These are phyloP conservation scores for Aspergillus affinis DNA, from an alignment of 495 filamentous ascomycete genomes.

Conservation along the genomic window DNA sequence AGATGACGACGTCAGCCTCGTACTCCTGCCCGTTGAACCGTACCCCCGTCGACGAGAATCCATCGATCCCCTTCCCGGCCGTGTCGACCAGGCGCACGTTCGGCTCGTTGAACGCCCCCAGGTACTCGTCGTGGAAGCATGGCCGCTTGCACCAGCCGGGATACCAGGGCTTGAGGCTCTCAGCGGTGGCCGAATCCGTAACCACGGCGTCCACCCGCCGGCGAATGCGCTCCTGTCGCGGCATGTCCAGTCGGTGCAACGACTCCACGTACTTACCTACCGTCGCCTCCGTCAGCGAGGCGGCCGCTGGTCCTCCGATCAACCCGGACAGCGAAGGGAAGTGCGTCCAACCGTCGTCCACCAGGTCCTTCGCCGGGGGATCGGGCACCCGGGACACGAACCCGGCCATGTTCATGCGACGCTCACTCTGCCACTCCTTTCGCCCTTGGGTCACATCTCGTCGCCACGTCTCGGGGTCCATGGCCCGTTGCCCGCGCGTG, in stretches of 20 bases:
- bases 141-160: conserved; percentile 32
- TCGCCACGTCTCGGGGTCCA: conserved; percentile 46
- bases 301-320: background rate
- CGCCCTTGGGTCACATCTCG: conserved; percentile 33
- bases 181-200: conserved; percentile 16
- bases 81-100: conserved; percentile 37
- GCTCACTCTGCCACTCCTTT: conserved; percentile 44
- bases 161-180: conserved; percentile 28
- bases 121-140: conserved; percentile 31
- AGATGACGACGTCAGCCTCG: conserved; percentile 40
- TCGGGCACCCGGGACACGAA: conserved; percentile 3
- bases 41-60: conserved; percentile 24
- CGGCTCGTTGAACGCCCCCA: conserved; percentile 26
- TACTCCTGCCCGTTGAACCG: conserved; percentile 27
- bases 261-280: background rate
- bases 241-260: conserved; percentile 14
- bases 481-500: conserved; percentile 46
- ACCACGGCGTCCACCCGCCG: conserved; percentile 34
- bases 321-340: conserved; percentile 8
- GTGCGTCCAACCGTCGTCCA: conserved; percentile 19
- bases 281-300: background rate
- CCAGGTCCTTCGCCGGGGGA: conserved; percentile 6
- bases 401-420: conserved; percentile 31
- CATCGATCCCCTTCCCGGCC: conserved; percentile 22
- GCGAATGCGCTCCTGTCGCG: conserved; percentile 18